These are phyloP conservation scores for Physcomitrium patens DNA, from an alignment of 225 moss, liverwort and hornwort genomes.

Conservation along the genomic window DNA sequence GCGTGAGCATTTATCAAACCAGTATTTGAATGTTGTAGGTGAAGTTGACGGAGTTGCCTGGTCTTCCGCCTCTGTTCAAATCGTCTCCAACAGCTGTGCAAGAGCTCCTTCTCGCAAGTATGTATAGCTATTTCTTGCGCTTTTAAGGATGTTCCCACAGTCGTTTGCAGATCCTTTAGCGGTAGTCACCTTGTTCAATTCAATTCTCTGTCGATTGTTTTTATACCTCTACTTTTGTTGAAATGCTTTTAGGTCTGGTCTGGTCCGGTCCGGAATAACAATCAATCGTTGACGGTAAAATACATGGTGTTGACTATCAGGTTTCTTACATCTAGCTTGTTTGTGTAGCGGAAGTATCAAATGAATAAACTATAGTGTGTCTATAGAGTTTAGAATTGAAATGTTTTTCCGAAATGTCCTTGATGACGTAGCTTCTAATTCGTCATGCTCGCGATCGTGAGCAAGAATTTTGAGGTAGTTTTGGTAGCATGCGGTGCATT, in stretches of 20 bases:
- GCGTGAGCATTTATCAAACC: background rate
- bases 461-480: no score
- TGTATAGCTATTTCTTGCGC: constrained; percentile 6
- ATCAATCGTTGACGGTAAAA: background rate
- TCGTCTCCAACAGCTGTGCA: constrained; percentile 58
- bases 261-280: background rate
- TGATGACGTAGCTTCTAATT: no score
- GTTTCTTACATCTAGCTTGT: background rate
- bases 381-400: no score
- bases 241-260: background rate
- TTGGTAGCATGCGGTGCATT: background rate
- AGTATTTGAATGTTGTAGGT: constrained; percentile 40
- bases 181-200: background rate
- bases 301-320: background rate
- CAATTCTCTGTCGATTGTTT: background rate
- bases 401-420: no score
- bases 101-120: constrained; percentile 74
- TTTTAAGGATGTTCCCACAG: background rate
- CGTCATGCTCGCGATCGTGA: no score
- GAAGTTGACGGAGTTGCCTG: constrained; percentile 71
- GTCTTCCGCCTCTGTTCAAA: constrained; percentile 64
- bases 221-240: background rate
- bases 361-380: background rate
- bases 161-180: background rate
- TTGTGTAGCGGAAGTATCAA: background rate